phyloP scores from a whole-genome alignment of 805 yeast genomes.

The Candida insectalens region DNA sequence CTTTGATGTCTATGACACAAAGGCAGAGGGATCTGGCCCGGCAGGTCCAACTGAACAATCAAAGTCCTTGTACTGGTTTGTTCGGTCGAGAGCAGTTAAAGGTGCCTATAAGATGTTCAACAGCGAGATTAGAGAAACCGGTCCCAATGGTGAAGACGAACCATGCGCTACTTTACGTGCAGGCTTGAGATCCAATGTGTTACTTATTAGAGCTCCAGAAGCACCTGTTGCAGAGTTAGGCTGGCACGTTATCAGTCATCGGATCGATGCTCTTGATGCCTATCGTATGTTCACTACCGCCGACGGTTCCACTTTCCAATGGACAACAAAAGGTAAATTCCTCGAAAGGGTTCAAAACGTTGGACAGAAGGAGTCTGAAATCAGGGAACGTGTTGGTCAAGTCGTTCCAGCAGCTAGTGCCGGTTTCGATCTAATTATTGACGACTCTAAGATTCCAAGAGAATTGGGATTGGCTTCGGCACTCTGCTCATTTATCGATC shows the following conservation, averaged over 20 bases:
- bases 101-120: constrained; percentile 55
- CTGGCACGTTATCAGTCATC: constrained; percentile 51
- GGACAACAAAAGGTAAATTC: constrained; percentile 53
- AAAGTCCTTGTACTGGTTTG: constrained; percentile 41
- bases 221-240: constrained; percentile 48
- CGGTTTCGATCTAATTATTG: constrained; percentile 47
- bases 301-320: constrained; percentile 53
- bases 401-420: constrained; percentile 41
- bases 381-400: constrained; percentile 54
- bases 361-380: constrained; percentile 57
- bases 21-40: constrained; percentile 26
- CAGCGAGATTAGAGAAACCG: constrained; percentile 29
- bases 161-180: constrained; percentile 53
- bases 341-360: constrained; percentile 47
- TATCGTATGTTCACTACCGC: constrained; percentile 52
- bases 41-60: constrained; percentile 33
- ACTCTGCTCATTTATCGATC: constrained; percentile 51
- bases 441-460: constrained; percentile 43
- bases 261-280: constrained; percentile 51
- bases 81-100: constrained; percentile 56
- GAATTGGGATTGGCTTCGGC: constrained; percentile 54
- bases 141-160: constrained; percentile 39
- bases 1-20: constrained; percentile 43
- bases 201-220: constrained; percentile 40
- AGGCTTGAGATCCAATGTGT: constrained; percentile 49